Evolutionary conservation across 2,329 filamentous ascomycete species (phyloP).

Genomic region (Balansia obtecta): DNA sequence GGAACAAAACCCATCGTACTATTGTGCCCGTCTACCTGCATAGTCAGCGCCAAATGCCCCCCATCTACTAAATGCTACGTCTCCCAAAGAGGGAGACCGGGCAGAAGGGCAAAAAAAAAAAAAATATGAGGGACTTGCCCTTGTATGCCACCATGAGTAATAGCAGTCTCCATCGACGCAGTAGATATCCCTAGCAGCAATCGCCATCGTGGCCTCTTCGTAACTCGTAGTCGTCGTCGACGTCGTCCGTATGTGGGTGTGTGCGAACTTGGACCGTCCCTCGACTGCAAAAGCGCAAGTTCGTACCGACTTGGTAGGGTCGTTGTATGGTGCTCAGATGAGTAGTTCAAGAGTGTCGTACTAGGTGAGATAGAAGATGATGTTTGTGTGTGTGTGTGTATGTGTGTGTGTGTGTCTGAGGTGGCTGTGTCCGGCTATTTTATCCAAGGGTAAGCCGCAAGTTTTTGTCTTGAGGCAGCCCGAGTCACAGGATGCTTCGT

Average conservation of each 20-base stretch:
- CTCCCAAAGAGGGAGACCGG: too few species aligned
- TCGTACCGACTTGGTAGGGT: too few species aligned
- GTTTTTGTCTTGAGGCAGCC: slow-evolving; percentile 2
- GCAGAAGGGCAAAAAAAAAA: neutral
- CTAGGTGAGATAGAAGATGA: too few species aligned
- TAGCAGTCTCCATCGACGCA: slow-evolving; percentile 3
- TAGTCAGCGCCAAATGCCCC: neutral
- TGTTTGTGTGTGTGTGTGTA: too few species aligned
- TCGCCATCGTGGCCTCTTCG: neutral
- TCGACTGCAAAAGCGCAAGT: too few species aligned
- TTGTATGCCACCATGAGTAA: slow-evolving; percentile 18
- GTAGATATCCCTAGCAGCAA: neutral
- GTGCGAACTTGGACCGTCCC: too few species aligned
- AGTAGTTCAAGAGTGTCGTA: too few species aligned
- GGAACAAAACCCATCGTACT: slow-evolving; percentile 61
- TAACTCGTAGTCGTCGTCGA: neutral
- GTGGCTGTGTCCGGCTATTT: neutral
- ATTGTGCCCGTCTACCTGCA: slow-evolving; percentile 44
- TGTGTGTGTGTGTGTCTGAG: neutral
- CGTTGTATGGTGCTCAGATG: neutral
- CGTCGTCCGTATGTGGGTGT: too few species aligned
- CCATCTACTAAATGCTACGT: neutral
- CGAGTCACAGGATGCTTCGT: slow-evolving; percentile 1
- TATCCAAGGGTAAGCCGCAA: neutral
- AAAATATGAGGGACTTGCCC: slow-evolving; percentile 12